Conservation (phyloP, 495 filamentous ascomycete genomes). For the Lasiosphaeriaceae sp. region DNA sequence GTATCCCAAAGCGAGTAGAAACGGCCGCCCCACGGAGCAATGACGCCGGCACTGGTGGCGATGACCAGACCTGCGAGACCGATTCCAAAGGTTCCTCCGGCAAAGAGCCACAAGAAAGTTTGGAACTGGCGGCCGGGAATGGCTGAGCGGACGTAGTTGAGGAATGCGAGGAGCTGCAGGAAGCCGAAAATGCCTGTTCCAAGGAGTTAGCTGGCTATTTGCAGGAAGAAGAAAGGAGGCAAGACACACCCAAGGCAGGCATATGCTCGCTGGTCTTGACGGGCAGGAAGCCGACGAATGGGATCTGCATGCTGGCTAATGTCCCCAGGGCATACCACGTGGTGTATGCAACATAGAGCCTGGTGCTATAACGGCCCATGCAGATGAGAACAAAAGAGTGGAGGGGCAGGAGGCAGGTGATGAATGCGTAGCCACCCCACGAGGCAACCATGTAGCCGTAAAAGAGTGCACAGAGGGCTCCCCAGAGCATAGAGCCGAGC, state of each 20-base stretch:
- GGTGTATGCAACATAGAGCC: constrained; percentile 92
- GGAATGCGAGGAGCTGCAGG: constrained; percentile 88
- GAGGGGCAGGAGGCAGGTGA: constrained; percentile 94
- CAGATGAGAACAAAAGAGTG: constrained; percentile 93
- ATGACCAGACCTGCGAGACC: constrained; percentile 63
- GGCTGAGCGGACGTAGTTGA: constrained; percentile 82
- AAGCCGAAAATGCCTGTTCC: constrained; percentile 85
- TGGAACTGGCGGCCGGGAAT: constrained; percentile 94
- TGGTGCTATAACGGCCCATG: constrained; percentile 94
- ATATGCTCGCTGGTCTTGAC: constrained; percentile 98
- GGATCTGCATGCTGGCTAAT: constrained; percentile 98
- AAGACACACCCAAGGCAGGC: constrained; percentile 78
- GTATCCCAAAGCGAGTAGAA: constrained; percentile 99
- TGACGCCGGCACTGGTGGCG: constrained; percentile 80
- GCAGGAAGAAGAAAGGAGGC: not conserved
- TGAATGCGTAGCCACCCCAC: constrained; percentile 99
- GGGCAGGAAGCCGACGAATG: constrained; percentile 96
- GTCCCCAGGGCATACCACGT: constrained; percentile 98
- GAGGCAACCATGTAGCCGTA: constrained; percentile 99
- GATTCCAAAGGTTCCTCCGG: constrained; percentile 65
- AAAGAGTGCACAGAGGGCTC: constrained; percentile 88
- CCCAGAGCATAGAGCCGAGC: constrained; percentile 93
- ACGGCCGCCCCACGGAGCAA: constrained; percentile 97
- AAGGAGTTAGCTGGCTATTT: constrained; percentile 25
- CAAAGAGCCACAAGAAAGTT: constrained; percentile 72